Conservation (phyloP, 2,329 filamentous ascomycete species). For the Xylaria sp. region DNA sequence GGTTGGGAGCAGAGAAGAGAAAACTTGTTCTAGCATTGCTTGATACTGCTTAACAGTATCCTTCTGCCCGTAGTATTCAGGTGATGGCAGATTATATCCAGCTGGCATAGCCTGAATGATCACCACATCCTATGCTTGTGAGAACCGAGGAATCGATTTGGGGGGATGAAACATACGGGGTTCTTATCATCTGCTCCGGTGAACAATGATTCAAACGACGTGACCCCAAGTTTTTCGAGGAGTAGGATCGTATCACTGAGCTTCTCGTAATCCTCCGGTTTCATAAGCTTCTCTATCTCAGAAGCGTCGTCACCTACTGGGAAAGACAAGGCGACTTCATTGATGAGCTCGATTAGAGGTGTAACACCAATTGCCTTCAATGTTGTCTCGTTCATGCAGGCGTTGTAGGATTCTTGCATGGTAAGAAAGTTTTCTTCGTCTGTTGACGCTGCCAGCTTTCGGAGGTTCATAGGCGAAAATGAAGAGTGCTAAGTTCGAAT, state of each 20-base stretch:
- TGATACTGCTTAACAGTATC: constrained; percentile 59
- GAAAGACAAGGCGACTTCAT: constrained; percentile 55
- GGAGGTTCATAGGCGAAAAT: constrained; percentile 52
- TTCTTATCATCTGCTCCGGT: constrained; percentile 52
- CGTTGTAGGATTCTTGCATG: constrained; percentile 66
- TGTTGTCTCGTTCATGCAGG: constrained; percentile 67
- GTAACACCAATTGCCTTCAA: constrained; percentile 60
- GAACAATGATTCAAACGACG: constrained; percentile 45
- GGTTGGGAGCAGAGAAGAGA: constrained; percentile 40
- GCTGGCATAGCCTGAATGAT: constrained; percentile 50
- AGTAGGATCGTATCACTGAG: constrained; percentile 54
- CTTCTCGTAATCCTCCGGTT: constrained; percentile 38
- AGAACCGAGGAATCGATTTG: not conserved
- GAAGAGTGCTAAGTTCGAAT: constrained; percentile 50
- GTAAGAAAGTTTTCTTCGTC: constrained; percentile 70
- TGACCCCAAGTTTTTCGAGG: constrained; percentile 53
- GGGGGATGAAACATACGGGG: constrained; percentile 38
- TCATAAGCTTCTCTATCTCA: constrained; percentile 31
- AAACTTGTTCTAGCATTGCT: constrained; percentile 48
- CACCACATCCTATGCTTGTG: constrained; percentile 35
- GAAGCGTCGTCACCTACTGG: constrained; percentile 40
- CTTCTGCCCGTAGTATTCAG: constrained; percentile 64
- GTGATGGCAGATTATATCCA: constrained; percentile 63
- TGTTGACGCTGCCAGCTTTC: constrained; percentile 45
- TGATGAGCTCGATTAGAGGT: constrained; percentile 63